Evolutionary conservation across 495 filamentous ascomycete genomes (phyloP), one percentile per base, ranked within the genome.

Genomic region (Penicillium coprophilum): DNA sequence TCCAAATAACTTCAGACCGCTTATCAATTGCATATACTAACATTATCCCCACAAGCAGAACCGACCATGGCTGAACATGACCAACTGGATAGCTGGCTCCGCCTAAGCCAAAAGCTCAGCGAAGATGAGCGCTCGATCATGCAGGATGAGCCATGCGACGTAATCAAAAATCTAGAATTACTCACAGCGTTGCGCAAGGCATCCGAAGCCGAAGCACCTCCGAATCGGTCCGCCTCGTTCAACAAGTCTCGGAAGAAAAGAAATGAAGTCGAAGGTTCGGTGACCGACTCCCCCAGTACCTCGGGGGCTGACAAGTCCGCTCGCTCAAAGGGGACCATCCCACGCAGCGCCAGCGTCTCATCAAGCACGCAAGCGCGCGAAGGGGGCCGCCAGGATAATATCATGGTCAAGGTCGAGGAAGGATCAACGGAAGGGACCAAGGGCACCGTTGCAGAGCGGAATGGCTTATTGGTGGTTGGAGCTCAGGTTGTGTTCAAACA

Each of bases 401-500:
- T 75, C 15, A 61, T 72, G 12, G 75, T 83, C 39, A 85, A 85
- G 62, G 50, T 80, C 32, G 83, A 84, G 66, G 82, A 85, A 61
- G 81, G 80, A 9, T 23, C 38, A 10, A 65, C 75, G 0, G 82
- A 82, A 50, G 71, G 75, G 2, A 66, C 71, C 36, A 82, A 82
- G 56, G 76, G 76, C 7, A 77, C 75, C 13, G 55, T 72, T 24
- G 77, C 77, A 5, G 80, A 83, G 59, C 77, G 76, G 51, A 78
- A 65, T 50, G 80, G 77, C 17, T 70, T 78, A 17, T 85, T 93
- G 34, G 73, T 77, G 43, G 80, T 91, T 39, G 85, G 86, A 39
- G 87, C 90, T 50, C 87, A 95, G 65, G 92, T 96, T 13, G 90
- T 92, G 21, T 96, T 92, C 78, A 88, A 87, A 60, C 90, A 86